phyloP scores from a whole-genome alignment of 805 yeast genomes.

The Pichia kluyveri region DNA sequence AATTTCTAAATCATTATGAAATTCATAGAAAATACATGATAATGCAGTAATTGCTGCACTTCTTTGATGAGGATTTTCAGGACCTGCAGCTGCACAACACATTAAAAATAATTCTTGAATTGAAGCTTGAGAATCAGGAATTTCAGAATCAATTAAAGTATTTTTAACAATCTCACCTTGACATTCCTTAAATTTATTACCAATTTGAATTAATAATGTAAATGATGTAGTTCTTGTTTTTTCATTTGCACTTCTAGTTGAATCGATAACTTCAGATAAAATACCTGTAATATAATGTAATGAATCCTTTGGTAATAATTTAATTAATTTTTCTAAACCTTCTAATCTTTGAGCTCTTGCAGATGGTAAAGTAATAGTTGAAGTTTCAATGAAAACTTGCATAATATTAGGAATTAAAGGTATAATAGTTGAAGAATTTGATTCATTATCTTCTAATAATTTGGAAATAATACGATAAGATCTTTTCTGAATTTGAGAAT shows the following conservation, averaged over 20 bases:
- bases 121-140: constrained; percentile 59
- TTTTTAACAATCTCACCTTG: constrained; percentile 60
- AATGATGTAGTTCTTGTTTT: constrained; percentile 80
- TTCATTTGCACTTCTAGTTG: constrained; percentile 89
- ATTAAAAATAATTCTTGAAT: constrained; percentile 82
- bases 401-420: constrained; percentile 51
- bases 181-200: constrained; percentile 51
- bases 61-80: constrained; percentile 89
- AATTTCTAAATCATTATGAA: constrained; percentile 52
- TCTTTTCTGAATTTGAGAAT: constrained; percentile 77
- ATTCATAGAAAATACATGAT: constrained; percentile 81
- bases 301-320: constrained; percentile 53
- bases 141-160: constrained; percentile 47
- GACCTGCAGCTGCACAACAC: constrained; percentile 94
- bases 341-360: constrained; percentile 75
- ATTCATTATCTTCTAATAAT: constrained; percentile 49
- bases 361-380: constrained; percentile 52
- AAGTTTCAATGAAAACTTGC: constrained; percentile 46
- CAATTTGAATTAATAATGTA: constrained; percentile 70
- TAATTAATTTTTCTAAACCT: constrained; percentile 54
- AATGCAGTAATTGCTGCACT: constrained; percentile 92
- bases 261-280: constrained; percentile 79
- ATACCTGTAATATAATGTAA: constrained; percentile 72
- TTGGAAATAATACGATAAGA: constrained; percentile 71
- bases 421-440: constrained; percentile 26